A percentile compares a stretch with the other conserved stretches of the same genome.
Conservation (phyloP, 73 alveolate species). For the Paramecium sonneborni region DNA sequence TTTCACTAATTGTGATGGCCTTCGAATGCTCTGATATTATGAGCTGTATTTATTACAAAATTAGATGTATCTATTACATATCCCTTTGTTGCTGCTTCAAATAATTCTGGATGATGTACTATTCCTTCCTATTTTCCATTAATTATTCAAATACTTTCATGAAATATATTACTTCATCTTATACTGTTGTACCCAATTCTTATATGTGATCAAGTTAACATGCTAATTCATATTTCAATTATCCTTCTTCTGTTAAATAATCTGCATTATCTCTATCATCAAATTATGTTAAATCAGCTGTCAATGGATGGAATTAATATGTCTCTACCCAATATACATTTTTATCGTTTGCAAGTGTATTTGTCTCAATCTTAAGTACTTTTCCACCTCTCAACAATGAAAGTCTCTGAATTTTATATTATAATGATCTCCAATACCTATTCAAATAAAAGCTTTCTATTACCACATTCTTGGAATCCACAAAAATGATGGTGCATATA, state of each 20-base stretch:
- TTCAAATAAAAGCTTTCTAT: not conserved
- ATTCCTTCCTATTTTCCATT: conserved; percentile 72
- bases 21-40: conserved; percentile 86
- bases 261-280: conserved; percentile 80
- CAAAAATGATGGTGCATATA: conserved; percentile 70
- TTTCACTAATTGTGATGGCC: conserved; percentile 81
- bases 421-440: conserved; percentile 78
- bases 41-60: conserved; percentile 85
- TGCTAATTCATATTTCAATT: conserved; percentile 83
- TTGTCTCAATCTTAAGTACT: conserved; percentile 76
- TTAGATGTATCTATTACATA: conserved; percentile 90
- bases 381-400: conserved; percentile 90
- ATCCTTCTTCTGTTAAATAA: conserved; percentile 76
- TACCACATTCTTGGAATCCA: conserved; percentile 83
- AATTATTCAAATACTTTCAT: conserved; percentile 65
- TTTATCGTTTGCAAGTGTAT: conserved; percentile 80
- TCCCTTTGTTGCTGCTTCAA: conserved; percentile 85
- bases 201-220: conserved; percentile 85
- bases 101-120: conserved; percentile 90
- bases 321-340: conserved; percentile 86
- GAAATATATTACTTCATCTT: conserved; percentile 84
- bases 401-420: conserved; percentile 79
- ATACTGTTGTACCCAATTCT: conserved; percentile 82
- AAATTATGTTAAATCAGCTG: conserved; percentile 75
- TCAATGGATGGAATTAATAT: conserved; percentile 81